Conservation (phyloP, 352 stramenopile genomes). For the Globisporangium abappressorium region DNA sequence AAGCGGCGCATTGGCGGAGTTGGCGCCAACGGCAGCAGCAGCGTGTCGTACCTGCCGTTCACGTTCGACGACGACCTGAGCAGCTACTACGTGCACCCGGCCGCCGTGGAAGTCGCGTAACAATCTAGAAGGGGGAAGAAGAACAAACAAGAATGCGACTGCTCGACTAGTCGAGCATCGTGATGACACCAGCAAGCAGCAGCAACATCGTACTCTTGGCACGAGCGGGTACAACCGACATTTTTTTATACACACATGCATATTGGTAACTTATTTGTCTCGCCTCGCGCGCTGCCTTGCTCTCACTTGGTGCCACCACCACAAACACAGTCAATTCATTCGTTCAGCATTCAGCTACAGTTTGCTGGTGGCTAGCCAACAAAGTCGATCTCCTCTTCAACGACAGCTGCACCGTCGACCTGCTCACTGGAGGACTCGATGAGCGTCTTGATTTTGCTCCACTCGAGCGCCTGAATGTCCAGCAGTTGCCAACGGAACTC, state of each 20-base stretch:
- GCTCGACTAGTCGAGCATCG: neutral
- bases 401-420: slow-evolving; percentile 14
- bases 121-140: neutral
- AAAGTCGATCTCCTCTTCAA: neutral
- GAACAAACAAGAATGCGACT: neutral
- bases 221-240: neutral
- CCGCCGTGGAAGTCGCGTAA: slow-evolving; percentile 41
- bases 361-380: neutral
- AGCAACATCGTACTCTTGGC: too few species aligned
- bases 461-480: slow-evolving; percentile 31
- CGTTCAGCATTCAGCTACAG: neutral
- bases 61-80: slow-evolving; percentile 9
- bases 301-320: neutral
- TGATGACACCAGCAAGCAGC: neutral
- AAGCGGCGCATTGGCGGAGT: slow-evolving; percentile 2
- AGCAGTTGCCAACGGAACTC: slow-evolving; percentile 72
- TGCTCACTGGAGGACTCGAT: slow-evolving; percentile 15
- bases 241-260: neutral
- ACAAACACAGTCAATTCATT: neutral
- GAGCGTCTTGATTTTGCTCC: slow-evolving; percentile 26
- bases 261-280: neutral
- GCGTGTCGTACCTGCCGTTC: slow-evolving; percentile 12
- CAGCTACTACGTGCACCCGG: slow-evolving; percentile 29
- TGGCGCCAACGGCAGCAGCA: neutral
- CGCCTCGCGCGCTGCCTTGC: neutral